Percentiles rank a stretch among this genome's conserved stretches.
Conservation (phyloP, 2,329 filamentous ascomycete genomes). For the Pseudogymnoascus pannorum region DNA sequence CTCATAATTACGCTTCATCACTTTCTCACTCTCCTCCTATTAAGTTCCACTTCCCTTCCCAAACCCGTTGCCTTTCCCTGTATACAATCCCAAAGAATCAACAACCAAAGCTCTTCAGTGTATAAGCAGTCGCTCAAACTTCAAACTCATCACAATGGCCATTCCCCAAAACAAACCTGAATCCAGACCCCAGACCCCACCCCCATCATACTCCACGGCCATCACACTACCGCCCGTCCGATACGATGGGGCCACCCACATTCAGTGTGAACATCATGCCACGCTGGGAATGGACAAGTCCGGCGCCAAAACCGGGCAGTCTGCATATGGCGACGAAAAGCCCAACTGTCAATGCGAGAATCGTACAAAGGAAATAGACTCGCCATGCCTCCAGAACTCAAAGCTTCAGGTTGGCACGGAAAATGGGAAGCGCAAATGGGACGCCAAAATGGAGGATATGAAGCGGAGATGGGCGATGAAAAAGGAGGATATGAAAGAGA, state of each 20-base stretch:
- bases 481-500: background rate
- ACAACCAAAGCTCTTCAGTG: background rate
- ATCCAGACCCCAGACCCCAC: background rate
- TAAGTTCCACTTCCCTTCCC: too few relatives aligned
- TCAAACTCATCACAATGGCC: background rate
- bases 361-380: background rate
- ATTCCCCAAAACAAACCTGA: background rate
- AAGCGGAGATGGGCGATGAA: background rate
- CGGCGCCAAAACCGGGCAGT: background rate
- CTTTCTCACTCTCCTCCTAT: background rate
- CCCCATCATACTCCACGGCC: background rate
- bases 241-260: background rate
- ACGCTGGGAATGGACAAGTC: background rate
- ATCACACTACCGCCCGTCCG: background rate
- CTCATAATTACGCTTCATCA: too few relatives aligned
- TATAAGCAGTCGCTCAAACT: background rate
- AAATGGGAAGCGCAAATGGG: background rate
- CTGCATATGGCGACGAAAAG: background rate
- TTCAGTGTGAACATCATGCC: background rate
- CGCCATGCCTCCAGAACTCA: background rate
- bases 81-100: background rate
- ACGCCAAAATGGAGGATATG: background rate
- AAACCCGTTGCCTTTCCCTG: too few relatives aligned
- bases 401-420: background rate
- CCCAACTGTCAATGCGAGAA: background rate